Percentiles rank a stretch among this genome's conserved stretches.
These are phyloP conservation scores for Annulohypoxylon nitens DNA, from an alignment of 495 filamentous ascomycete species.

Conservation along the genomic window DNA sequence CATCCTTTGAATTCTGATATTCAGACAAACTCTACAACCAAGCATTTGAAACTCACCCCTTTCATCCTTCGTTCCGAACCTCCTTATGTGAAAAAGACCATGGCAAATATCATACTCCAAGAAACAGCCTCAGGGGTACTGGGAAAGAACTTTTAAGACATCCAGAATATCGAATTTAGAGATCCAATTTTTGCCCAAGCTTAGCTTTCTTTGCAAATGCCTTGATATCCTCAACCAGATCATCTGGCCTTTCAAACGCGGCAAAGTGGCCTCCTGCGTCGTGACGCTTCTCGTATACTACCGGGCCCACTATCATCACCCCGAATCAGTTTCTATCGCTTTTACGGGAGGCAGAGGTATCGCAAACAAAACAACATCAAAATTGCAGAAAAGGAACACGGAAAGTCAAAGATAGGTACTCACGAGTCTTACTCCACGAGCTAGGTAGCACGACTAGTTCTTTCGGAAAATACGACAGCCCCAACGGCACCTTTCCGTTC, in stretches of 20 bases:
- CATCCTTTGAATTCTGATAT: no score
- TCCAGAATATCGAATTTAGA: neutral
- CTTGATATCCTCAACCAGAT: constrained; percentile 67
- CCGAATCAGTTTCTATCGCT: neutral
- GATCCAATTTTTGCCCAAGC: constrained; percentile 35
- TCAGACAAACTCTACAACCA: no score
- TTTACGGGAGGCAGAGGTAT: neutral
- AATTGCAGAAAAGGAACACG: neutral
- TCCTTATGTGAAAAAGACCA: no score
- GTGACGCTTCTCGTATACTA: constrained; percentile 69
- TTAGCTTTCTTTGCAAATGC: constrained; percentile 63
- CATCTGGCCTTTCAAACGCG: constrained; percentile 68
- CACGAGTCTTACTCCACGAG: constrained; percentile 58
- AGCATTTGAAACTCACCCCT: no score
- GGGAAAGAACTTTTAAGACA: neutral
- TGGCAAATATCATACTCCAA: no score
- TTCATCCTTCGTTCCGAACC: no score
- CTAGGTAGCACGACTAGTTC: constrained; percentile 66
- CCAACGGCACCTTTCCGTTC: constrained; percentile 45
- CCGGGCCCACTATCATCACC: constrained; percentile 56
- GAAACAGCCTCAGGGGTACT: no score
- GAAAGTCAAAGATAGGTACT: neutral
- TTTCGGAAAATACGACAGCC: constrained; percentile 64
- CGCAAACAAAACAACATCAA: neutral
- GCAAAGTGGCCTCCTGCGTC: constrained; percentile 73